Conservation (phyloP, 257 asterid species). For the Gentiana straminea region DNA sequence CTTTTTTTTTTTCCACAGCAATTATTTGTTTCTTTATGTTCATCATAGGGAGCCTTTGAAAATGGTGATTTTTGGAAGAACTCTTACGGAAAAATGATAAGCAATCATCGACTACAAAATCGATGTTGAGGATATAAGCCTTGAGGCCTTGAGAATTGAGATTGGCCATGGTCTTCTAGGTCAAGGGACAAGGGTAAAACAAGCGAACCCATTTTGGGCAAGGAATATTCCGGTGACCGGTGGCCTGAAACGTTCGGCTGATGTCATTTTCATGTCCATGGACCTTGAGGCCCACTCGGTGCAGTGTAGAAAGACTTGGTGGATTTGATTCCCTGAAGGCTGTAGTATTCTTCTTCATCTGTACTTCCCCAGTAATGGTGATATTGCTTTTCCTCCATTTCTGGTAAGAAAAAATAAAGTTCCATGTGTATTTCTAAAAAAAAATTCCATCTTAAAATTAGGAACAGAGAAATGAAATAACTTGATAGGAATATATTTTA, state of each 20-base stretch:
- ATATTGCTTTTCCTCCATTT: slow-evolving; percentile 27
- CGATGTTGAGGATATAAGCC: slow-evolving; percentile 65
- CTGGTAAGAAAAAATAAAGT: background rate
- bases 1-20: no score
- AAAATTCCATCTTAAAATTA: no score
- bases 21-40: no score
- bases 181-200: slow-evolving; percentile 56
- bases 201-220: slow-evolving; percentile 66
- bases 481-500: no score
- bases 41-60: slow-evolving; percentile 17
- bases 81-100: slow-evolving; percentile 30
- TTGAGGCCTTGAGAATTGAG: slow-evolving; percentile 84
- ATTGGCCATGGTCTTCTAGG: slow-evolving; percentile 80
- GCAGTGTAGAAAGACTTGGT: slow-evolving; percentile 45
- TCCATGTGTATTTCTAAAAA: background rate
- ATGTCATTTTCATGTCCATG: slow-evolving; percentile 87
- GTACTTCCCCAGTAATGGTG: slow-evolving; percentile 67
- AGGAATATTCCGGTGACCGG: slow-evolving; percentile 51
- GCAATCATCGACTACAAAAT: slow-evolving; percentile 48
- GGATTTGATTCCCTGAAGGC: slow-evolving; percentile 44
- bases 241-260: slow-evolving; percentile 84
- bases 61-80: slow-evolving; percentile 24
- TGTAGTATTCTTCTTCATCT: slow-evolving; percentile 57
- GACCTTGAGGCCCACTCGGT: slow-evolving; percentile 54
- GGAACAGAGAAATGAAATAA: no score